Conservation (phyloP, 441 rosid species). For the Pelargonium australe region DNA sequence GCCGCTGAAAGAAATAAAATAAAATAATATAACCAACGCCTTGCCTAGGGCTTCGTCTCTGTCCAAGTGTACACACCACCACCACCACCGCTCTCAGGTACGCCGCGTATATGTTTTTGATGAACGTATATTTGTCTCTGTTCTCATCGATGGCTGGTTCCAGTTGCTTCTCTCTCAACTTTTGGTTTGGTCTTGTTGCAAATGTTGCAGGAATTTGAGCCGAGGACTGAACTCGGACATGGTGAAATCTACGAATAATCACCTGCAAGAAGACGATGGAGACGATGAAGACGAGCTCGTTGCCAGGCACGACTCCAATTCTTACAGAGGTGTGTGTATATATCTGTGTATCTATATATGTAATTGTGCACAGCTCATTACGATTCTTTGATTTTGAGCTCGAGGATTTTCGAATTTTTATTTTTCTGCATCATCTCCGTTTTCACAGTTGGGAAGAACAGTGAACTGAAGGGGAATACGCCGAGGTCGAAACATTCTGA, state of each 20-base stretch:
- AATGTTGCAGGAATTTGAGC: not conserved
- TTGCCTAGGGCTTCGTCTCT: conserved; percentile 3
- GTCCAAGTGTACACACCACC: conserved; percentile 1
- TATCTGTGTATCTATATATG: not conserved
- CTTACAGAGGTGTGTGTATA: not conserved
- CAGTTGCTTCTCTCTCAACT: not conserved
- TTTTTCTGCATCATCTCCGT: not conserved
- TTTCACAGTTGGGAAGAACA: conserved; percentile 27
- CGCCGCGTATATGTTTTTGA: not conserved
- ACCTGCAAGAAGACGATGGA: not conserved
- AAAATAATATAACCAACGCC: not conserved
- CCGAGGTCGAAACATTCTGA: conserved; percentile 52
- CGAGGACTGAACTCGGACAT: not conserved
- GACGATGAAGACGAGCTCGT: not conserved
- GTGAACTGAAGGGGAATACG: conserved; percentile 31
- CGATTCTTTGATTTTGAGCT: not conserved
- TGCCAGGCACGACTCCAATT: not conserved
- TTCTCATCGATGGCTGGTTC: not conserved
- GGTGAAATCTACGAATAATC: conserved; percentile 1
- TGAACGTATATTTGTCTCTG: not conserved
- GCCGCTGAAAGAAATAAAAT: not conserved
- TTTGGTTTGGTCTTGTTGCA: not conserved
- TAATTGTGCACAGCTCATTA: not conserved
- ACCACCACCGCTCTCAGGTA: conserved; percentile 4
- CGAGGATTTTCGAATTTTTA: not conserved